Percentiles rank a stretch among this genome's conserved stretches.
Evolutionary conservation across 2,329 filamentous ascomycete species (phyloP).

Genomic region (Botrytis medusae): DNA sequence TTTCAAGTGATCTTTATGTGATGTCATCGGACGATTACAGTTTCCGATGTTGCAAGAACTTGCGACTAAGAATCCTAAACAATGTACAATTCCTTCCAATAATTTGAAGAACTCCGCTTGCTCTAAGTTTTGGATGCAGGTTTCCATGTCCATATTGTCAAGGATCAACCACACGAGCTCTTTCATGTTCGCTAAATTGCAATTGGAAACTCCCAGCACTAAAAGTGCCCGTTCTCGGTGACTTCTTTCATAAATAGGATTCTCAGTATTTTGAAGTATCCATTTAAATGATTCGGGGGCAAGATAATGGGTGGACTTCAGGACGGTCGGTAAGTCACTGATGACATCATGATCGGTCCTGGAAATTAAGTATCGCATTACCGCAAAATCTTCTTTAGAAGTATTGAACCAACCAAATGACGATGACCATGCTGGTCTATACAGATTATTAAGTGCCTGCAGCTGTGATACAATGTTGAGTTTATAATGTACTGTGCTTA

Average conservation of each 20-base stretch:
- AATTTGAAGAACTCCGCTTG: background rate
- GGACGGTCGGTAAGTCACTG: background rate
- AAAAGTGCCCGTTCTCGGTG: background rate
- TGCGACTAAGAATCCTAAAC: background rate
- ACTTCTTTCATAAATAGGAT: background rate
- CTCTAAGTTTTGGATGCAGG: background rate
- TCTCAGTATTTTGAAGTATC: background rate
- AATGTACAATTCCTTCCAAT: accelerated
- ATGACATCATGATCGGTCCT: background rate
- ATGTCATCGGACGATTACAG: accelerated
- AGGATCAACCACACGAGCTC: background rate
- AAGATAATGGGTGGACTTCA: accelerated
- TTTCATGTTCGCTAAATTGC: background rate
- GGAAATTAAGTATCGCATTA: background rate
- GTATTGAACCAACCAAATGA: accelerated
- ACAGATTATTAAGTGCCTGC: background rate
- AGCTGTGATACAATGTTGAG: background rate
- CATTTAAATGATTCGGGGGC: background rate
- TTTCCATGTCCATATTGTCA: background rate
- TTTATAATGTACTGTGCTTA: background rate
- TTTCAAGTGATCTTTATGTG: background rate
- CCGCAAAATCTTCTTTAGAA: background rate
- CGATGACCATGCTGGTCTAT: background rate
- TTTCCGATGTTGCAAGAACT: accelerated
- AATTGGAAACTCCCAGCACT: accelerated